Conservation (phyloP, 2,329 filamentous ascomycete species). For the Helicocarpus griseus region DNA sequence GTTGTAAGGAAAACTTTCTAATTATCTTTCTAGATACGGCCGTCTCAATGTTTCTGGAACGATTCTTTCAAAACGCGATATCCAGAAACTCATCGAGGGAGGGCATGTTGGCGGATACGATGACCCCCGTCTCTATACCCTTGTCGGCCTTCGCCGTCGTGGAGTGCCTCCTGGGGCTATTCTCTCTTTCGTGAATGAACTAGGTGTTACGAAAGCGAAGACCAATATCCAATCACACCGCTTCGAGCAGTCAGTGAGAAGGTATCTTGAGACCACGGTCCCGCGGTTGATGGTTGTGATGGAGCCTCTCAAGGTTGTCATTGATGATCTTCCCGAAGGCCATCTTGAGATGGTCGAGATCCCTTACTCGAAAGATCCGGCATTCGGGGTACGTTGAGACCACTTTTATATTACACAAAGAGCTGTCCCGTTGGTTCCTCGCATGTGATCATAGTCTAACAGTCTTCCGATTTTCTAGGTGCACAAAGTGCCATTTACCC, state of each 20-base stretch:
- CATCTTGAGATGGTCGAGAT: conserved; percentile 55
- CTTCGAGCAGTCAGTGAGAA: conserved; percentile 78
- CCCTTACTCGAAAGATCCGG: conserved; percentile 71
- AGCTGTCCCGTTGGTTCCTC: conserved; percentile 14
- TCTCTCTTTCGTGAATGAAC: conserved; percentile 79
- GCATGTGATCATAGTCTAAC: neutral
- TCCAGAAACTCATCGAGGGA: conserved; percentile 67
- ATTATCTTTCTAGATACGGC: conserved; percentile 39
- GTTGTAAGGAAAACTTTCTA: neutral
- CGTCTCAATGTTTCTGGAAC: conserved; percentile 74
- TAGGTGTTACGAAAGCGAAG: conserved; percentile 76
- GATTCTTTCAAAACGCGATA: conserved; percentile 76
- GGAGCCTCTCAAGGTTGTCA: conserved; percentile 72
- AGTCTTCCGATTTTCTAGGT: conserved; percentile 1
- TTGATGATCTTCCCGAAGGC: conserved; percentile 55
- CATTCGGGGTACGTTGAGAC: conserved; percentile 27
- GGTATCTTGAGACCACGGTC: conserved; percentile 78
- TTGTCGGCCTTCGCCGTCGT: conserved; percentile 72
- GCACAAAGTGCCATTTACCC: conserved; percentile 57
- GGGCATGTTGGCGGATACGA: conserved; percentile 81
- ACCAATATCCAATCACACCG: conserved; percentile 69
- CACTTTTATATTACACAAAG: neutral
- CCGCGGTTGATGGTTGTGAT: conserved; percentile 83
- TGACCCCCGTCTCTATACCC: conserved; percentile 79
- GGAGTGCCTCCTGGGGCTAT: conserved; percentile 84